phyloP scores from a whole-genome alignment of 176 grass and related monocot species.

The Eremochloa ophiuroides region DNA sequence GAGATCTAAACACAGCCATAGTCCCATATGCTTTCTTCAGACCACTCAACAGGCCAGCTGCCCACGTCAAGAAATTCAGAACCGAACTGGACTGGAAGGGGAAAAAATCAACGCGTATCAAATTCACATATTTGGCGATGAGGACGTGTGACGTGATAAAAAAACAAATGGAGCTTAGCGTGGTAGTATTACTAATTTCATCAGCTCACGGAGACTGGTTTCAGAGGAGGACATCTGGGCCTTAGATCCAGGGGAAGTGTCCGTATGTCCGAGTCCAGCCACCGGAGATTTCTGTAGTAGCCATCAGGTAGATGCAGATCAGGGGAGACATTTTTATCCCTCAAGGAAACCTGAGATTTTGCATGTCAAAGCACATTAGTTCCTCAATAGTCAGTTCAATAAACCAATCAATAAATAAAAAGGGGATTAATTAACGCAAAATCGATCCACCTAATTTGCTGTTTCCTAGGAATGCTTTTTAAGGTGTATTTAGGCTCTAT shows the following conservation, averaged over 20 bases:
- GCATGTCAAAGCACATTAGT: not conserved
- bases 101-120: not conserved
- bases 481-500: too few species aligned
- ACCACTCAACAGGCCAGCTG: not conserved
- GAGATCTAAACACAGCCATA: too few species aligned
- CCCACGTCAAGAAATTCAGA: not conserved
- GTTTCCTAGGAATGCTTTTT: too few species aligned
- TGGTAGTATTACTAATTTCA: not conserved
- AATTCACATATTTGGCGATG: not conserved
- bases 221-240: constrained; percentile 16
- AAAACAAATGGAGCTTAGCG: not conserved
- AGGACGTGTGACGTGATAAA: not conserved
- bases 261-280: constrained; percentile 7
- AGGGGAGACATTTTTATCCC: not conserved
- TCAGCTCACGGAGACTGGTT: not conserved
- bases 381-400: too few species aligned
- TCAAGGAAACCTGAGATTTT: not conserved
- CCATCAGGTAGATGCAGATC: constrained; percentile 33
- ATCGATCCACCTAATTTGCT: not conserved
- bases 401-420: too few species aligned
- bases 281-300: not conserved
- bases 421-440: too few species aligned
- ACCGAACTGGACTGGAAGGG: too few species aligned
- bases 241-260: constrained; percentile 43
- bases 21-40: constrained; percentile 18